Base-by-base conservation (phyloP, 108 stramenopile genomes). In the Cyclotella cryptica region DNA sequence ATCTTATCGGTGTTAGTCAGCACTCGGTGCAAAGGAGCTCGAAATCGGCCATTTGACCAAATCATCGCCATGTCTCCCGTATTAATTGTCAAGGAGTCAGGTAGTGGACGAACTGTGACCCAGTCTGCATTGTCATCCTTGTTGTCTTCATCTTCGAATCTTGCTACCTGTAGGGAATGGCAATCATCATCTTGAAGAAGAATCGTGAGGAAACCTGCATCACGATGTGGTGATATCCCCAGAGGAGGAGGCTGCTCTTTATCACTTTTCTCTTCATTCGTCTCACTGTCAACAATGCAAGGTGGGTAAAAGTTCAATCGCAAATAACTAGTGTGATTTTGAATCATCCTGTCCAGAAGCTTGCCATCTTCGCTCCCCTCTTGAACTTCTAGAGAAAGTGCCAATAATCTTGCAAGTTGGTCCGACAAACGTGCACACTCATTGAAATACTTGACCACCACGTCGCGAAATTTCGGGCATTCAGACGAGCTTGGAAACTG, bases 61-160 rank as follows among this genome's bases (percentile, higher is more conserved):
- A 96, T 88, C 80, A 91, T 88, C 46, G 90, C 91, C 95, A 97
- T 96, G 70, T 96, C 97, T 10, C 96, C 97, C 30, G 95, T 96
- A 69, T 98, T 98, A 55, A 98, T 97, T 18, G 95, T 96, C n/a
- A 98, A 80, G 17, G 96, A 79, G 14, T 88, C 90, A 18, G 89
- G 85, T 28, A 85, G 85, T 10, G 97, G 97, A 24, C 86, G 79
- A 11, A 96, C 88, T 6, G 91, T 88, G 14, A 90, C 61, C 95
- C 95, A 47, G 45, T 74, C 46, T 12, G 41, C 45, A 24, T 75
- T 65, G 28, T 41, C 73, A 19, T 44, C 76, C 27, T 66, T 29
- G 26, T 79, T 53, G 42, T 73, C 82, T 11, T 84, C 67, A 13
- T 79, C 79, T 35, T 85, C 82, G 42, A 86, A 79, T 64, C 79